Evolutionary conservation across 176 grass and related monocot species (phyloP).

Genomic region (Carex littledalei): DNA sequence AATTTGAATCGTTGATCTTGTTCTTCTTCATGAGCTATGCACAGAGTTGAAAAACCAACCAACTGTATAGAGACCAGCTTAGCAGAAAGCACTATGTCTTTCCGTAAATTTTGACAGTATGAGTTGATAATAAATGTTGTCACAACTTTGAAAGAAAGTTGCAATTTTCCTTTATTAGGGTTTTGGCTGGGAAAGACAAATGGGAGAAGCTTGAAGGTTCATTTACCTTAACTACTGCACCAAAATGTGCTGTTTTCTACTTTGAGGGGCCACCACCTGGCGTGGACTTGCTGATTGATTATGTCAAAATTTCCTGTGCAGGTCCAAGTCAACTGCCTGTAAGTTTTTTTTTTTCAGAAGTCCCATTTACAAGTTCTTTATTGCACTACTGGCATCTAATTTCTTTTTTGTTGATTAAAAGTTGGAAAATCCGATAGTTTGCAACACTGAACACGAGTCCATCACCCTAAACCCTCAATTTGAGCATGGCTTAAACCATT

Average conservation of each 20-base stretch:
- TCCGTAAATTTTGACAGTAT: neutral
- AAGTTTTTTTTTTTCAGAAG: neutral
- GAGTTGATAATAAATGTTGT: neutral
- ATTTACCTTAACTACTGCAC: conserved; percentile 50
- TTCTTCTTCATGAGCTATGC: neutral
- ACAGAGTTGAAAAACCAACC: neutral
- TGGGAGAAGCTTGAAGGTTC: conserved; percentile 90
- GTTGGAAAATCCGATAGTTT: conserved; percentile 9
- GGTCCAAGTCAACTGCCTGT: conserved; percentile 8
- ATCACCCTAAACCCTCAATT: conserved; percentile 75
- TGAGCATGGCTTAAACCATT: conserved; percentile 63
- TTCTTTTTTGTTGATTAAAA: neutral
- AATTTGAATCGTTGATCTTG: neutral
- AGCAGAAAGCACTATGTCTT: neutral
- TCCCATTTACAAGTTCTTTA: neutral
- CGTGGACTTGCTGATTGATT: conserved; percentile 87
- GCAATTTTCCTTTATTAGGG: conserved; percentile 20
- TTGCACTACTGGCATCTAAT: neutral
- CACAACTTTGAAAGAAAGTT: neutral
- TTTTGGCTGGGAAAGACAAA: conserved; percentile 15
- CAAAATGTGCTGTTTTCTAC: conserved; percentile 49
- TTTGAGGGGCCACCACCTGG: conserved; percentile 70
- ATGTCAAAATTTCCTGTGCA: conserved; percentile 41
- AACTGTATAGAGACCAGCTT: neutral
- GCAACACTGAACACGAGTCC: conserved; percentile 24